Evolutionary conservation across 2,329 filamentous ascomycete genomes (phyloP).

Genomic region (Aspergillus pseudoterreus): DNA sequence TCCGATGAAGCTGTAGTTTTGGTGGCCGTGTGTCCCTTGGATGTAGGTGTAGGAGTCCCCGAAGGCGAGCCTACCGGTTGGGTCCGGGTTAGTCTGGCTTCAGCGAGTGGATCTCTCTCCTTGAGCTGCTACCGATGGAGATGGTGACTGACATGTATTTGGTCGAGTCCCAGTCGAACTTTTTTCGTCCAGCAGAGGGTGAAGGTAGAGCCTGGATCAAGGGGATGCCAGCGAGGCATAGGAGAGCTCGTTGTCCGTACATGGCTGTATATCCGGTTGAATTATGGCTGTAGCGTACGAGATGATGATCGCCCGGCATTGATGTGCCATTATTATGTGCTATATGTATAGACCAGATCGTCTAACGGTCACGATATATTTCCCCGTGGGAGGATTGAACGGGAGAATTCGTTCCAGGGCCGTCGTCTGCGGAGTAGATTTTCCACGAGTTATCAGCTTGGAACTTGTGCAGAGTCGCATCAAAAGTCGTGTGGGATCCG

Average conservation of each 20-base stretch:
- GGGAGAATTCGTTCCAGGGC: constrained; percentile 10
- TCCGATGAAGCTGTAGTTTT: constrained; percentile 55
- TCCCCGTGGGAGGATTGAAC: constrained; percentile 1
- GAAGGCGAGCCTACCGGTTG: constrained; percentile 20
- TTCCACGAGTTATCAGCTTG: not conserved
- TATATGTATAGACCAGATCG: not conserved
- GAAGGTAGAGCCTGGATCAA: constrained; percentile 3
- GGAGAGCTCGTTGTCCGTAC: not conserved
- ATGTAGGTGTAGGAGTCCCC: constrained; percentile 44
- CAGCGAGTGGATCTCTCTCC: not conserved
- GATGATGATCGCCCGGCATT: too few relatives aligned
- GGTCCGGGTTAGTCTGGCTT: constrained; percentile 2
- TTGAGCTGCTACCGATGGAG: not conserved
- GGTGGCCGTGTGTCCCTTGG: constrained; percentile 50
- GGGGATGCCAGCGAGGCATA: constrained; percentile 6
- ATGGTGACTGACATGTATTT: constrained; percentile 13
- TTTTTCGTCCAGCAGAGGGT: not conserved
- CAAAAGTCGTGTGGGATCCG: too few relatives aligned
- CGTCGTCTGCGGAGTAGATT: constrained; percentile 13
- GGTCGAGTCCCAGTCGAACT: constrained; percentile 14
- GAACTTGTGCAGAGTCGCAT: too few relatives aligned
- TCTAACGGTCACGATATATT: not conserved
- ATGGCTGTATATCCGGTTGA: not conserved
- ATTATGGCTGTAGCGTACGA: not conserved
- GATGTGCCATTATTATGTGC: too few relatives aligned